phyloP scores from a whole-genome alignment of 2,329 filamentous ascomycete genomes.

The Monosporascus sp. region DNA sequence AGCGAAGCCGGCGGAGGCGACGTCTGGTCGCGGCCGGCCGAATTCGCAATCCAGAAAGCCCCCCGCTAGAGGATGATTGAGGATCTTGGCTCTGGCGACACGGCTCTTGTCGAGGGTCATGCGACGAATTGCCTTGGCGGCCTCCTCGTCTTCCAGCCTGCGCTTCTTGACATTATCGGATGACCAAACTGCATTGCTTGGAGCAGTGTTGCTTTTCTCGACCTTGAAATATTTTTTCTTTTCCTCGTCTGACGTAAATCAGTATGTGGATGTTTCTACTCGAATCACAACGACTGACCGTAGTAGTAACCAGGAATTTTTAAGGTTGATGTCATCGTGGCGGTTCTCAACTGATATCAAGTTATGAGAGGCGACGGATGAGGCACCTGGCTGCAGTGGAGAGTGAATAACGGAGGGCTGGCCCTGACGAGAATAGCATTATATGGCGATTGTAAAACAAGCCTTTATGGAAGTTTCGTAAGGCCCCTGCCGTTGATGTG shows the following conservation, averaged over 20 bases:
- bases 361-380: neutral
- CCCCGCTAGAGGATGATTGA: constrained; percentile 26
- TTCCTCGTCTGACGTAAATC: constrained; percentile 36
- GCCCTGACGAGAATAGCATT: no score
- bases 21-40: constrained; percentile 21
- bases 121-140: constrained; percentile 21
- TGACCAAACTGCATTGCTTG: constrained; percentile 48
- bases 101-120: constrained; percentile 30
- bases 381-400: no score
- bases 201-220: constrained; percentile 50
- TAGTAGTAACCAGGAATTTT: constrained; percentile 52
- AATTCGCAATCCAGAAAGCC: constrained; percentile 31
- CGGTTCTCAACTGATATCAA: neutral
- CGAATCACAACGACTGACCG: constrained; percentile 29
- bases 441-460: no score
- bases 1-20: constrained; percentile 33
- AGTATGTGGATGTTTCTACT: neutral
- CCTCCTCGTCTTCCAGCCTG: constrained; percentile 37
- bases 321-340: constrained; percentile 9
- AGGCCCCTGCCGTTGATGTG: no score
- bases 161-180: constrained; percentile 54
- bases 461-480: no score
- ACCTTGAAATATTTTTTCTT: constrained; percentile 67
- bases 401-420: no score
- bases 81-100: constrained; percentile 30